Percentiles rank a stretch among this genome's conserved stretches.
These are phyloP conservation scores for Ulmus americana DNA, from an alignment of 331 rosid genomes.

Conservation along the genomic window DNA sequence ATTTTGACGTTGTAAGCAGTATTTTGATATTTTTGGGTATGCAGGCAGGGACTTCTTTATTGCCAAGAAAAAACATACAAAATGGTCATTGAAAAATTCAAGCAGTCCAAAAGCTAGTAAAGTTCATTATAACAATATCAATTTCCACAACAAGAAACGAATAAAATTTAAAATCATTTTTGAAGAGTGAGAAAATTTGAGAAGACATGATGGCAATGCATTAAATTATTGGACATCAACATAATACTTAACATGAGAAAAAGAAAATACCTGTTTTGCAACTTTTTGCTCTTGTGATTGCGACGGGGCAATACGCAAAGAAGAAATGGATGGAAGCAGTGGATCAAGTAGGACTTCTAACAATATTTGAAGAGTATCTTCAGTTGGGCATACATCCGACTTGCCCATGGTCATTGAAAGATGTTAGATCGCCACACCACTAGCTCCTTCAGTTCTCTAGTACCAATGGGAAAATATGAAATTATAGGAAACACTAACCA, in stretches of 20 bases:
- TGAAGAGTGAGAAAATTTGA: not conserved
- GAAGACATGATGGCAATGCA: not conserved
- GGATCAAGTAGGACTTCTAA: slow-evolving; percentile 60
- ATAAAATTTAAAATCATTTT: not conserved
- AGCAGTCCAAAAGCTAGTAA: not conserved
- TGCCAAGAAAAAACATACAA: not conserved
- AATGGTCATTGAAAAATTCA: not conserved
- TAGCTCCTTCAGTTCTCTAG: not conserved
- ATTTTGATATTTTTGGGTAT: too few relatives aligned
- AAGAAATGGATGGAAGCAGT: slow-evolving; percentile 49
- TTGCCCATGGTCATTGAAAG: slow-evolving; percentile 32
- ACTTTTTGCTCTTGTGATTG: slow-evolving; percentile 35
- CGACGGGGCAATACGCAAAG: slow-evolving; percentile 37
- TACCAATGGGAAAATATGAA: not conserved
- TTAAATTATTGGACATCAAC: not conserved
- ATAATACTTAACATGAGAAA: slow-evolving; percentile 5
- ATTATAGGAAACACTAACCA: not conserved
- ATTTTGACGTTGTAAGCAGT: too few relatives aligned
- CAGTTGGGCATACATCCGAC: slow-evolving; percentile 50
- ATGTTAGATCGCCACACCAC: not conserved
- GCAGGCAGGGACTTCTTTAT: too few relatives aligned
- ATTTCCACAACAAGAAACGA: not conserved
- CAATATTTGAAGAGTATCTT: slow-evolving; percentile 57
- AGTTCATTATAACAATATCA: not conserved
- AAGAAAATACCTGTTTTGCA: slow-evolving; percentile 60